Evolutionary conservation across 1,284 basidiomycete genomes (phyloP).

Genomic region (Spongiforma sp.): DNA sequence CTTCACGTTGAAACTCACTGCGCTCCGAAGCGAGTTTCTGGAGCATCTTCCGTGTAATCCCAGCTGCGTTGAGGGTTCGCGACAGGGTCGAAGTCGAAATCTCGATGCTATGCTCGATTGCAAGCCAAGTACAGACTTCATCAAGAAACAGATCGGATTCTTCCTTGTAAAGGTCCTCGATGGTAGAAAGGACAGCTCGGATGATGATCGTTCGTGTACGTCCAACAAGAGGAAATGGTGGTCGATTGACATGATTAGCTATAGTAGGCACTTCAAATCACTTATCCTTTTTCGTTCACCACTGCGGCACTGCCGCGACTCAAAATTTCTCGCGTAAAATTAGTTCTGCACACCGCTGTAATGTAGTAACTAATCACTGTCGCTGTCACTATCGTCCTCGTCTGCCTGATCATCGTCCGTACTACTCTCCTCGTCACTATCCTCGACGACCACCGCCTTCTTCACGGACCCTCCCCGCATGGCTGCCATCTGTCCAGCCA

Average conservation of each 20-base stretch:
- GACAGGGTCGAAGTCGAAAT: not conserved
- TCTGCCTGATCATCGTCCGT: too few relatives aligned
- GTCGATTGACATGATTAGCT: not conserved
- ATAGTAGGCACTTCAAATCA: too few relatives aligned
- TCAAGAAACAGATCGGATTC: not conserved
- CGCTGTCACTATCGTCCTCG: slow-evolving; percentile 28
- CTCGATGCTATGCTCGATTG: not conserved
- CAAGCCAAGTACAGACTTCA: not conserved
- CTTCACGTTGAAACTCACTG: not conserved
- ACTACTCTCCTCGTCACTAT: slow-evolving; percentile 53
- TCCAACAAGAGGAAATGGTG: slow-evolving; percentile 7
- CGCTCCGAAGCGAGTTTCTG: not conserved
- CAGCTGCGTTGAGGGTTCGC: not conserved
- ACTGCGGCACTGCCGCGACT: too few relatives aligned
- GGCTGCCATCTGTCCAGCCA: slow-evolving; percentile 98
- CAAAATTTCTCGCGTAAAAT: too few relatives aligned
- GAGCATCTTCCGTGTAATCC: not conserved
- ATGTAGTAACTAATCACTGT: slow-evolving; percentile 35
- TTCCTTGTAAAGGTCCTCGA: too few relatives aligned
- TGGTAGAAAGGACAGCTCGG: not conserved
- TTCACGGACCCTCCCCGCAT: slow-evolving; percentile 95
- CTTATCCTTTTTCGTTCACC: too few relatives aligned
- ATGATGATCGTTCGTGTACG: not conserved
- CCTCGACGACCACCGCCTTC: slow-evolving; percentile 49
- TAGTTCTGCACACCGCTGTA: too few relatives aligned